Conservation (phyloP, 176 grass and related monocot species). For the Tuctoria greenei region DNA sequence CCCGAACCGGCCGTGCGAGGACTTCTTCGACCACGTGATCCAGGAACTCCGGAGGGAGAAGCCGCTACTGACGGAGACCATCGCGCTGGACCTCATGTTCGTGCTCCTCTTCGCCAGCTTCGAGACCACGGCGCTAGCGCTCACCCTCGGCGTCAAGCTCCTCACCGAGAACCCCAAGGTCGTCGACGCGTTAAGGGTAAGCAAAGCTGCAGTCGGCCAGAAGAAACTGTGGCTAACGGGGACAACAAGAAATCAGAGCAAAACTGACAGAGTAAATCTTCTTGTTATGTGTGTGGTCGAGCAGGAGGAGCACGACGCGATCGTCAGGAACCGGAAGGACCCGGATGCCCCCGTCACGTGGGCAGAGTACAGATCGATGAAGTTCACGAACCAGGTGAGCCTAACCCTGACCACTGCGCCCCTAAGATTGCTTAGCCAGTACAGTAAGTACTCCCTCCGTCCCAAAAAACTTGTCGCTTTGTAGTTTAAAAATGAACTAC, state of each 20-base stretch:
- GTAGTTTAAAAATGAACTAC: too few relatives aligned
- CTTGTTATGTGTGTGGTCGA: conserved; percentile 6
- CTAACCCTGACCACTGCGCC: conserved; percentile 7
- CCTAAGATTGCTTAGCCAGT: conserved; percentile 17
- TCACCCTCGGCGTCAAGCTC: conserved; percentile 78
- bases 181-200: conserved; percentile 63
- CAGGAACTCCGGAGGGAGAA: conserved; percentile 74
- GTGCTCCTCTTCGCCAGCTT: conserved; percentile 91
- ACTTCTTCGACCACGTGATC: conserved; percentile 90
- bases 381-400: conserved; percentile 73
- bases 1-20: conserved; percentile 54
- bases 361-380: conserved; percentile 92
- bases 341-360: conserved; percentile 61
- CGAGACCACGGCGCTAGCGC: conserved; percentile 79
- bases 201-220: not conserved
- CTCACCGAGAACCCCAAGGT: conserved; percentile 70
- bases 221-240: not conserved
- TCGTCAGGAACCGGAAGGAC: conserved; percentile 59
- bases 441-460: too few relatives aligned
- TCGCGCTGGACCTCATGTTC: conserved; percentile 92
- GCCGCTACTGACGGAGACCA: conserved; percentile 69
- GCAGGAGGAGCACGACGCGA: conserved; percentile 82
- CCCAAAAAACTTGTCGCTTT: too few relatives aligned
- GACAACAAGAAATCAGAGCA: not conserved
- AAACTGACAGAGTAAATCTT: conserved; percentile 3